A percentile compares a stretch with the other conserved stretches of the same genome.
These are phyloP conservation scores for Botrytis elliptica DNA, from an alignment of 2,329 filamentous ascomycete genomes.

Conservation along the genomic window DNA sequence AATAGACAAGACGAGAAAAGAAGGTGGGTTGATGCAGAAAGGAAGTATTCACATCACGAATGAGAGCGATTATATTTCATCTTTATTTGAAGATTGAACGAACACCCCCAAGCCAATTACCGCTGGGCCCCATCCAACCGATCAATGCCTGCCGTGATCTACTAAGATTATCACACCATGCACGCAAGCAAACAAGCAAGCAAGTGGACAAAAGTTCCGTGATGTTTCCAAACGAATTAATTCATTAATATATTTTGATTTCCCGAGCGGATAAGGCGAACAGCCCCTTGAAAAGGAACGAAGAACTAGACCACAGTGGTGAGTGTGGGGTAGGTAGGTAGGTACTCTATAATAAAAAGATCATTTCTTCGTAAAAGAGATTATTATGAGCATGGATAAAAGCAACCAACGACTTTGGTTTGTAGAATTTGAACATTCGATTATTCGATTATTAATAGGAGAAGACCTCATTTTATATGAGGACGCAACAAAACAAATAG, in stretches of 20 bases:
- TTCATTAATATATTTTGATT: neutral
- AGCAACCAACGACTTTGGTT: neutral
- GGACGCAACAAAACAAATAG: no score
- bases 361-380: neutral
- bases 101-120: conserved; percentile 7
- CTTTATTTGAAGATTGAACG: neutral
- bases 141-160: conserved; percentile 3
- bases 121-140: neutral
- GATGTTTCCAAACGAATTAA: neutral
- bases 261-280: neutral
- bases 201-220: neutral
- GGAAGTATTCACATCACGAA: neutral
- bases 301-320: neutral
- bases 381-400: neutral
- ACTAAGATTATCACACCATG: conserved; percentile 4
- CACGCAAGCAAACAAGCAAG: neutral
- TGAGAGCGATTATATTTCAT: neutral
- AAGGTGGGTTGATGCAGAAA: neutral
- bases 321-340: neutral
- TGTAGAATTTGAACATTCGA: neutral
- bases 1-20: conserved; percentile 7
- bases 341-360: neutral
- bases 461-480: neutral
- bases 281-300: neutral
- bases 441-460: neutral